Percentiles rank a stretch among this genome's conserved stretches.
Evolutionary conservation across 306 rosid species (phyloP).

Genomic region (Vachellia collinsii): DNA sequence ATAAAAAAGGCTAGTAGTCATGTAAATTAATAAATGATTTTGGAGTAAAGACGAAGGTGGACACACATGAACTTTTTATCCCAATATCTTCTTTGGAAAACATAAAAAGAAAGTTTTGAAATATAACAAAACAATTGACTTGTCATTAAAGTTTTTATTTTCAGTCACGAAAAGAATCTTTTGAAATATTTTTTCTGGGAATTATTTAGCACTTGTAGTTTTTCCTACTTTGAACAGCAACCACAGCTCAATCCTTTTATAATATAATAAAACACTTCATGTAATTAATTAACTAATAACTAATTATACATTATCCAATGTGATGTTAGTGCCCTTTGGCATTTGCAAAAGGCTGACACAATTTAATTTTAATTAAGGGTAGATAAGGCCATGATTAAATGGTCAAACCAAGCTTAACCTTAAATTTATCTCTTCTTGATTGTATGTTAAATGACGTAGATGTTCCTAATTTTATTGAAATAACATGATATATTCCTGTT

Average conservation of each 20-base stretch:
- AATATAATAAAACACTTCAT: background rate
- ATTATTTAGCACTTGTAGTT: background rate
- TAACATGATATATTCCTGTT: too few species aligned
- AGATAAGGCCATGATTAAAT: background rate
- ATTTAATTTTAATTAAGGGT: background rate
- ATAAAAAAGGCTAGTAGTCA: background rate
- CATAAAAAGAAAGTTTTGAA: too few species aligned
- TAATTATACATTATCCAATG: background rate
- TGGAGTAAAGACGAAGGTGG: background rate
- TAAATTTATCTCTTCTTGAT: too few species aligned
- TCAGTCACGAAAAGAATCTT: background rate
- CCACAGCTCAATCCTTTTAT: background rate
- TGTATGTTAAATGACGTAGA: too few species aligned
- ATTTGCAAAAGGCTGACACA: background rate
- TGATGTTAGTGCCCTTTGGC: background rate
- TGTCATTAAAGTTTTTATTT: background rate
- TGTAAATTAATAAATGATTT: background rate
- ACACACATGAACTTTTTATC: background rate
- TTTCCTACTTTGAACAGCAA: background rate
- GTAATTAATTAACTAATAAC: background rate
- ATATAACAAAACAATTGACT: too few species aligned
- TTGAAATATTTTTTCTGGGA: too few species aligned
- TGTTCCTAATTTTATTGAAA: too few species aligned
- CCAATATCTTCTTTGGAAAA: background rate
- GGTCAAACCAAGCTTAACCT: background rate